Percentiles rank a stretch among this genome's conserved stretches.
These are phyloP conservation scores for Phlyctochytrium planicorne DNA, from an alignment of 192 early-diverging fungal genomes.

Conservation along the genomic window DNA sequence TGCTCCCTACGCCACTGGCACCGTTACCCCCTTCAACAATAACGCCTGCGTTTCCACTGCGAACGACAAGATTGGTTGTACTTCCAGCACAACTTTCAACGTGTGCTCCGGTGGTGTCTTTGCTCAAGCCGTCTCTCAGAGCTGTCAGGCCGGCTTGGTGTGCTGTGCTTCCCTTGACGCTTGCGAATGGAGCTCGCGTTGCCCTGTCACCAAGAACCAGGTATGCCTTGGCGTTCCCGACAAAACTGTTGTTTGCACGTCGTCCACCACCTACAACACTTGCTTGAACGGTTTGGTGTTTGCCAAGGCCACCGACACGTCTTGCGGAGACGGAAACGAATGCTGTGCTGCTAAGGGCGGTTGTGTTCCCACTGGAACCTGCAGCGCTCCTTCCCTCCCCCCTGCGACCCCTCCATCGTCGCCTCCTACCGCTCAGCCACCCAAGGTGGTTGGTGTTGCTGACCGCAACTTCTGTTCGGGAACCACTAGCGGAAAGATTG, in stretches of 20 bases:
- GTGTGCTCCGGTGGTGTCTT: not conserved
- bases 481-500: not conserved
- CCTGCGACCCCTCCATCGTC: not conserved
- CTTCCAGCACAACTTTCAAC: slow-evolving; percentile 1
- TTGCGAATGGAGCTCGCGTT: slow-evolving; percentile 2
- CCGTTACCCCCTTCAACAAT: not conserved
- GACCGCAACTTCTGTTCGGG: not conserved
- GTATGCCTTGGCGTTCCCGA: slow-evolving; percentile 6
- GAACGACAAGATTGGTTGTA: not conserved
- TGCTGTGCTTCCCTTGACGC: slow-evolving; percentile 9
- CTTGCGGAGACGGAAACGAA: not conserved
- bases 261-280: slow-evolving; percentile 1
- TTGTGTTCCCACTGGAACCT: not conserved
- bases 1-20: not conserved
- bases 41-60: not conserved
- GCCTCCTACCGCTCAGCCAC: not conserved
- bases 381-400: not conserved
- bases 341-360: slow-evolving; percentile 1
- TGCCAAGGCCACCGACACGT: not conserved
- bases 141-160: slow-evolving; percentile 1
- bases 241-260: slow-evolving; percentile 3
- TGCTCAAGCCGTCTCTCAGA: not conserved
- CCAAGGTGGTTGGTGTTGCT: not conserved
- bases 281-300: slow-evolving; percentile 10
- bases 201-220: not conserved